Evolutionary conservation across 1,284 basidiomycete species (phyloP), one percentile per base, ranked within the genome.

Genomic region (Xerocomus nothofagi): DNA sequence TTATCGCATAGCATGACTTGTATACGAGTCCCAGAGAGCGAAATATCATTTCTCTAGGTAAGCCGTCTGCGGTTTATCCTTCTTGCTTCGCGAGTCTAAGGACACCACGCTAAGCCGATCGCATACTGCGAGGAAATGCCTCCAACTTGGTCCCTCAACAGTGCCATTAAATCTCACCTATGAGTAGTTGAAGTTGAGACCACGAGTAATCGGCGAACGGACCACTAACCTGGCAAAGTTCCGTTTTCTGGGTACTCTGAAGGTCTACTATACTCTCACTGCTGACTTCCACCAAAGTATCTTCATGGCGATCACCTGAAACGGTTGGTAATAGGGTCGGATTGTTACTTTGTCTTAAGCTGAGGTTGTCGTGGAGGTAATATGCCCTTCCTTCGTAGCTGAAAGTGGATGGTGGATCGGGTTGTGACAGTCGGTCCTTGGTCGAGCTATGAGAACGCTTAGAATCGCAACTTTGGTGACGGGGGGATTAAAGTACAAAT

Each of bases 341-440:
- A 49, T 76, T 70, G 15, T 56, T 49, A 53, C 69, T 76, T 60
- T 76, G 81, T 36, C 76, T 77, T 40, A 85, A 71, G 55, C 70
- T 81, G 27, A 68, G 69, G 52, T 70, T 79, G 6, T 75, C 71
- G 45, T 75, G 70, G 17, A 88, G 72, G 37, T 79, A 68, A 58
- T 80, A 89, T 32, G 59, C 63, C 2, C 62, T 57, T 18, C 71
- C 76, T 5, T 71, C 60, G 50, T 74, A 59, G 11, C 45, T 60
- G 17, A 87, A 42, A 27, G 63, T 67, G 32, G 81, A 59, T 5
- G 87, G 87, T n/a, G 80, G 73, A 24, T 75, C 69, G 8, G 78
- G 80, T 50, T 75, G 76, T 15, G 62, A 39, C 15, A 34, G 44
- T 9, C 57, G 49, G n/a, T 63, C 48, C 8, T 57, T 71, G 20